Base-by-base conservation (phyloP, 805 yeast genomes). In the Jamesozyma rosinii region DNA sequence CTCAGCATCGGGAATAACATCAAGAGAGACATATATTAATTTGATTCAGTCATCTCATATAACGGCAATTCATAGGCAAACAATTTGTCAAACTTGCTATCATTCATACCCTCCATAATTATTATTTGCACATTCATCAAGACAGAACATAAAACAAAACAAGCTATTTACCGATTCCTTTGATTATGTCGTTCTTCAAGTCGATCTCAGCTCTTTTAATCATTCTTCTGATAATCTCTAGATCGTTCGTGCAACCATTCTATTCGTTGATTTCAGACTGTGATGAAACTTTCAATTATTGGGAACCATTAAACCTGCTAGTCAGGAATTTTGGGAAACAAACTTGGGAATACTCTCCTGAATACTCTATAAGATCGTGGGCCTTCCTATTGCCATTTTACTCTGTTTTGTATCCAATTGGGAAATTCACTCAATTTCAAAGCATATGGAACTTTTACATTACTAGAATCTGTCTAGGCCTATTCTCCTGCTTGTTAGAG, bases 301-400 rank as follows among this genome's bases (percentile, higher is more conserved):
- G 95, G 90, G 97, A 90, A 50, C 96, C 97, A 0, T 67, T 90
- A 45, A 89, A 90, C 58, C 70, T 82, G 41, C 51, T 89, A 30
- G 63, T 81, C 1, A 73, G 95, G 50, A 83, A 82, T 2, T 86
- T 87, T 60, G 97, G 97, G 1, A 83, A 88, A 53, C 88, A 88
- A 61, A 89, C 97, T 0, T 89, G 97, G 97, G 97, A 89, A 58
- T 90, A 89, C 60, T 85, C 95, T 0, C 96, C 97, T 0, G 83
- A 74, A 42, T 86, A 76, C 55, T 86, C 95, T 15, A 85, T 89
- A 43, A 66, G 97, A 50, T 85, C 95, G 2, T 90, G 92, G 79
- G 72, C 83, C 2, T 88, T 83, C 52, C 65, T 89, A 22, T 47
- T 78, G 5, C 84, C 74, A 1, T 56, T 60, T 37, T 62, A 59